phyloP scores from a whole-genome alignment of 2,329 filamentous ascomycete species.

The Aspergillus proliferans region DNA sequence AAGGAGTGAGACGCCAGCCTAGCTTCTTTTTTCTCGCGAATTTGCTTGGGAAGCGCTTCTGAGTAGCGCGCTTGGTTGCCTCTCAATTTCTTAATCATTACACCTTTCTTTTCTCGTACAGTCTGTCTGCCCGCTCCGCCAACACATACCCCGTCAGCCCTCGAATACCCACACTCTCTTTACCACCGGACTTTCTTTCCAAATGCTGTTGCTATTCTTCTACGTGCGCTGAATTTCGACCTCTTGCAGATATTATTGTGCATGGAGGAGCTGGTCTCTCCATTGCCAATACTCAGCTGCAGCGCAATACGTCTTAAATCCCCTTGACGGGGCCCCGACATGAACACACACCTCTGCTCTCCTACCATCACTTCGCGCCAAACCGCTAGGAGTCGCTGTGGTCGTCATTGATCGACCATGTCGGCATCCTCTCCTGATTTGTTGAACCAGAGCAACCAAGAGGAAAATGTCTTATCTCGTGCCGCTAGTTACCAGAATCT shows the following conservation, averaged over 20 bases:
- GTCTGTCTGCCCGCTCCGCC: neutral
- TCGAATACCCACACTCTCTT: neutral
- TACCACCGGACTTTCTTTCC: constrained; percentile 6
- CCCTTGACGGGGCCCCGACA: neutral
- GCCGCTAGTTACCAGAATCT: constrained; percentile 56
- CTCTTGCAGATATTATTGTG: constrained; percentile 17
- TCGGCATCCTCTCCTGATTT: constrained; percentile 22
- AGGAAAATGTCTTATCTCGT: constrained; percentile 38
- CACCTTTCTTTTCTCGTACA: neutral
- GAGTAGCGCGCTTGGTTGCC: too few relatives aligned
- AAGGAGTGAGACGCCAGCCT: neutral
- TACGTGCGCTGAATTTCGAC: constrained; percentile 1
- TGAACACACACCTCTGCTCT: neutral
- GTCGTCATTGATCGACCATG: constrained; percentile 22
- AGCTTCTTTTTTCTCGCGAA: neutral
- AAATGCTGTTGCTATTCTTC: constrained; percentile 10
- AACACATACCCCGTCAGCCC: neutral
- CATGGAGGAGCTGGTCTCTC: constrained; percentile 41
- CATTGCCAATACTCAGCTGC: constrained; percentile 17
- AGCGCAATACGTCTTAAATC: constrained; percentile 3
- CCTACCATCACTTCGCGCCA: neutral
- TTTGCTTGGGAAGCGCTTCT: neutral
- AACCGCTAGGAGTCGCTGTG: neutral
- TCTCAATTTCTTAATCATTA: too few relatives aligned
- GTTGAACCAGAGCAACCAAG: constrained; percentile 18